Evolutionary conservation across 2,329 filamentous ascomycete species (phyloP).

Genomic region (Lecanicillium sp.): DNA sequence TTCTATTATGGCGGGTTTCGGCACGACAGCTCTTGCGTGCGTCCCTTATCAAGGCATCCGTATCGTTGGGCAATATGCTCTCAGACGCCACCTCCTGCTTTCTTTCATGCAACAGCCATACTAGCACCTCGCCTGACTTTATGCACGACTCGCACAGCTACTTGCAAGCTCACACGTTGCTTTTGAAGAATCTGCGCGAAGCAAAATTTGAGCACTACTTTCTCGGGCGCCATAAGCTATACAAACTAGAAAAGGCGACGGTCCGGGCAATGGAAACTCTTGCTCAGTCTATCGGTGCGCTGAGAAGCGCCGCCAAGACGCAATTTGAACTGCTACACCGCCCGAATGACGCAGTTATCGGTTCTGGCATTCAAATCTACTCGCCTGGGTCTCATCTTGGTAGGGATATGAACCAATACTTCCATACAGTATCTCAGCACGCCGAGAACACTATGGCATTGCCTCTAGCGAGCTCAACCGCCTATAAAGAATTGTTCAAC

Average conservation of each 20-base stretch:
- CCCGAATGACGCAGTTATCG: conserved; percentile 3
- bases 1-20: conserved; percentile 67
- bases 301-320: conserved; percentile 77
- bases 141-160: conserved; percentile 51
- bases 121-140: conserved; percentile 23
- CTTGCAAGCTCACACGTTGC: conserved; percentile 46
- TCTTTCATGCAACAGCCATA: conserved; percentile 67
- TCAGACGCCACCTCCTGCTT: conserved; percentile 72
- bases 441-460: no score
- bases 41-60: conserved; percentile 64
- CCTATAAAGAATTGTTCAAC: no score
- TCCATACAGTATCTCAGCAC: no score
- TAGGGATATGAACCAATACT: conserved; percentile 4
- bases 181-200: conserved; percentile 70
- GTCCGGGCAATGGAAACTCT: conserved; percentile 75
- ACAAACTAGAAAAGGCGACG: conserved; percentile 65
- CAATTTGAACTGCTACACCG: conserved; percentile 73
- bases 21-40: conserved; percentile 63
- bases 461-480: no score
- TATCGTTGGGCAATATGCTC: conserved; percentile 69
- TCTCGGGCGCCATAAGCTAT: conserved; percentile 66
- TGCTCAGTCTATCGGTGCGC: conserved; percentile 75
- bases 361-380: conserved; percentile 3
- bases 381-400: neutral
- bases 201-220: conserved; percentile 80